Evolutionary conservation across 352 stramenopile species (phyloP).

Genomic region (Blastocystis sp.): DNA sequence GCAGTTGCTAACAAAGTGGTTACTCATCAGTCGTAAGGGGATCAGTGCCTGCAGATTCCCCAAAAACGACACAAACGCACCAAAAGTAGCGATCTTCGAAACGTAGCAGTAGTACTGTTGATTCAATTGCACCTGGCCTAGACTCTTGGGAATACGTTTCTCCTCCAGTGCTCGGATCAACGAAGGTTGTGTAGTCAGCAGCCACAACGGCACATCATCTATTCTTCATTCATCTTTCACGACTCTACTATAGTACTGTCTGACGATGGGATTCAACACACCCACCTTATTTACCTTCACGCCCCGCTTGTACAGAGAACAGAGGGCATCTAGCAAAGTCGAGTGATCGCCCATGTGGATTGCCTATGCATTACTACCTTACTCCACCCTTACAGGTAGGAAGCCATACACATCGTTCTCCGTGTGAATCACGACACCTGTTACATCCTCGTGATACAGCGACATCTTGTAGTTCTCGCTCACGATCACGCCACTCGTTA

Average conservation of each 20-base stretch:
- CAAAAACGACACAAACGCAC: conserved; percentile 13
- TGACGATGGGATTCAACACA: not conserved
- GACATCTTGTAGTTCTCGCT: not conserved
- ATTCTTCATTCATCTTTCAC: not conserved
- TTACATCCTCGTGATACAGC: not conserved
- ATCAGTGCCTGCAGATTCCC: not conserved
- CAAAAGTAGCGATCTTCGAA: not conserved
- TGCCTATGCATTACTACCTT: not conserved
- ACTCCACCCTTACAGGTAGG: not conserved
- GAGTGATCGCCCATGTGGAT: not conserved
- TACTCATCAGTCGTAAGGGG: not conserved
- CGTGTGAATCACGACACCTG: not conserved
- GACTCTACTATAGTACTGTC: not conserved
- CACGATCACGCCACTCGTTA: not conserved
- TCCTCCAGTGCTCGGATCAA: not conserved
- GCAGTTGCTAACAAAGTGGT: not conserved
- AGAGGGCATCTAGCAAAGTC: not conserved
- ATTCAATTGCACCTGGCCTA: not conserved
- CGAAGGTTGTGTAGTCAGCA: not conserved
- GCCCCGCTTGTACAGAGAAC: not conserved
- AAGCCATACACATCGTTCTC: conserved; percentile 35
- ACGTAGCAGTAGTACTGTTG: conserved; percentile 10
- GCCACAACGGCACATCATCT: conserved; percentile 29
- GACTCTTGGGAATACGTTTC: not conserved
- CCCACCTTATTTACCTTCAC: conserved; percentile 17